These are phyloP conservation scores for Anthoceros angustus DNA, from an alignment of 225 moss, liverwort and hornwort species.

Conservation along the genomic window DNA sequence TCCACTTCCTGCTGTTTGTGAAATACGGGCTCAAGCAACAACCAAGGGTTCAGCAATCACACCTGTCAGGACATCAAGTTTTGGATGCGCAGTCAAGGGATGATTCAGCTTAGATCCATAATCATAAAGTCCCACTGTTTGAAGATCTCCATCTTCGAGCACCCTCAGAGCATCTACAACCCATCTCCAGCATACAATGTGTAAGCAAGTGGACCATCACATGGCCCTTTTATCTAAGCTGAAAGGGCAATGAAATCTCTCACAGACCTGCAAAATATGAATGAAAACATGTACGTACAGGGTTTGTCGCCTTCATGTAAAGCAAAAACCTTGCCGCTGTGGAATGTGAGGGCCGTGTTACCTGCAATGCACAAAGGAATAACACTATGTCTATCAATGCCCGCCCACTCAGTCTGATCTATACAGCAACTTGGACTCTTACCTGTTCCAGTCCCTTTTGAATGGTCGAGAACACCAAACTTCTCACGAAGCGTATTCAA, in stretches of 20 bases:
- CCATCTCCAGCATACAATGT: neutral
- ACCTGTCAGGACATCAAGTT: slow-evolving; percentile 52
- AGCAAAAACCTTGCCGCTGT: slow-evolving; percentile 32
- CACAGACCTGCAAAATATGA: neutral
- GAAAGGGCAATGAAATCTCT: neutral
- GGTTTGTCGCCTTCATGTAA: slow-evolving; percentile 37
- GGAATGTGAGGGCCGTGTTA: slow-evolving; percentile 42
- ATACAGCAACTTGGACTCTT: neutral
- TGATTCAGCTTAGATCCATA: slow-evolving; percentile 40
- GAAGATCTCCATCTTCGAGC: slow-evolving; percentile 54
- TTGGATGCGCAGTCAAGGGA: slow-evolving; percentile 56
- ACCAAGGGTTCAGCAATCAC: neutral
- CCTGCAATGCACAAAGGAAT: slow-evolving; percentile 14
- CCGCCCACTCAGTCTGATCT: neutral
- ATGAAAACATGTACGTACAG: slow-evolving; percentile 17
- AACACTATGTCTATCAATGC: neutral
- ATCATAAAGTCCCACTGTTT: slow-evolving; percentile 52
- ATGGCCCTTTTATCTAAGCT: no score
- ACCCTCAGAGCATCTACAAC: slow-evolving; percentile 44
- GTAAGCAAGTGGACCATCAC: neutral
- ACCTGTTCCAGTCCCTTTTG: slow-evolving; percentile 29
- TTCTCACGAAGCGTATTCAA: slow-evolving; percentile 5
- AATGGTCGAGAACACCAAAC: slow-evolving; percentile 22
- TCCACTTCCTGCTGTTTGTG: neutral
- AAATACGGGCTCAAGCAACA: neutral